Conservation (phyloP, 148 eudicot genomes). For the Gaultheria prostrata region DNA sequence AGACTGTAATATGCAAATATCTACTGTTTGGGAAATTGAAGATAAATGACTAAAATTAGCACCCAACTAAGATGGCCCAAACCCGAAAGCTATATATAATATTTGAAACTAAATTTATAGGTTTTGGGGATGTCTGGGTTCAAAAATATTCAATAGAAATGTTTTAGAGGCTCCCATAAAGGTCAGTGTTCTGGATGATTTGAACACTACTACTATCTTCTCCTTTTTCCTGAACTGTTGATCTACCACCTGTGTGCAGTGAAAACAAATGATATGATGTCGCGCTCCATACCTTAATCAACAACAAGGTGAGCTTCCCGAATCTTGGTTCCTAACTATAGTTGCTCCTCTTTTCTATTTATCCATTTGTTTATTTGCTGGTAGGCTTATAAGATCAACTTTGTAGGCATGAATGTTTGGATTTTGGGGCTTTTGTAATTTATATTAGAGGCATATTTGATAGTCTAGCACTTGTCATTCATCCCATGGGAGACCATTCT, state of each 20-base stretch:
- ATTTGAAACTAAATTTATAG: too few relatives aligned
- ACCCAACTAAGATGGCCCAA: too few relatives aligned
- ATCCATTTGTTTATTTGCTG: neutral
- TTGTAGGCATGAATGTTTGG: neutral
- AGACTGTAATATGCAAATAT: too few relatives aligned
- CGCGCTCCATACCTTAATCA: slow-evolving; percentile 91
- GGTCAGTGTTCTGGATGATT: neutral
- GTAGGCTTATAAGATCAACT: neutral
- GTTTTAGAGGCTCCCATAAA: too few relatives aligned
- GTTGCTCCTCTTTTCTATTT: neutral
- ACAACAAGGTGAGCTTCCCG: slow-evolving; percentile 66
- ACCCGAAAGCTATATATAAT: too few relatives aligned
- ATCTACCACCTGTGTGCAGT: slow-evolving; percentile 40
- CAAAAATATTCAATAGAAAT: too few relatives aligned
- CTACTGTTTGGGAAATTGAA: too few relatives aligned
- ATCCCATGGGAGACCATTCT: neutral
- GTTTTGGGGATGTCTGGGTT: too few relatives aligned
- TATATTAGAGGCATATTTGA: neutral
- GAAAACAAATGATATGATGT: slow-evolving; percentile 96
- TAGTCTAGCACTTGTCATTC: neutral
- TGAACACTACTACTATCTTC: neutral
- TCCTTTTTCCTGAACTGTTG: slow-evolving; percentile 10
- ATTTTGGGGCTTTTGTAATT: neutral
- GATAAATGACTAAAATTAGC: too few relatives aligned
- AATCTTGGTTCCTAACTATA: slow-evolving; percentile 3